Evolutionary conservation across 1,284 basidiomycete species (phyloP), one percentile per base, ranked within the genome.

Genomic region (Ganoderma boninense): DNA sequence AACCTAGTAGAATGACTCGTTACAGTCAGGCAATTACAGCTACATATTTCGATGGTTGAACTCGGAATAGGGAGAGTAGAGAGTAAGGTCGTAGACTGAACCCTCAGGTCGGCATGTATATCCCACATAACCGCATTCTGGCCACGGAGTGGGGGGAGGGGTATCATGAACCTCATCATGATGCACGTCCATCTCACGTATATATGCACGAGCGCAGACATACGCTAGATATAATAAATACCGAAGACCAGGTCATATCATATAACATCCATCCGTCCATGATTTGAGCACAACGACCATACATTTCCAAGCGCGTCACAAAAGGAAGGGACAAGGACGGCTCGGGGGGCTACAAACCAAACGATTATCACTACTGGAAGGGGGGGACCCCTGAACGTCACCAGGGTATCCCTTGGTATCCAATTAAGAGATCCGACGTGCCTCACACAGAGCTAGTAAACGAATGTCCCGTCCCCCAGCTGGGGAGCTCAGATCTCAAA

Each of bases 401-500:
- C 20, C n/a, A 20, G 35, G 59, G 38, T 38, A 60, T 40, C 59
- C 60, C 60, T 43, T n/a, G 38, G 60, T 40, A 62, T 40, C 59
- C 10, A 60, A 23, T 26, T 14, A 52, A 13, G 3, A 52, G 49
- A 26, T n/a, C n/a, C 43, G 43, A 43, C 44, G 18, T 7, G 44
- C 44, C n/a, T 49, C 11, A n/a, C 18, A 20, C n/a, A 49, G 46
- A 2, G n/a, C n/a, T n/a, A n/a, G n/a, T 10, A 38, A 38, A 10
- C 7, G 10, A 38, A 38, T 10, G 38, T 38, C 38, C 38, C 10
- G 38, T 38, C 38, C 29, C 29, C 29, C 29, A 32, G 29, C 29
- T 32, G 29, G 29, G 29, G 29, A 32, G 29, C 29, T 32, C 29
- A 32, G 29, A 32, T 2, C 65, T 72, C 62, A 74, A 11, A 68